Evolutionary conservation across 345 rosid species (phyloP).

Genomic region (Lepidium africanum): DNA sequence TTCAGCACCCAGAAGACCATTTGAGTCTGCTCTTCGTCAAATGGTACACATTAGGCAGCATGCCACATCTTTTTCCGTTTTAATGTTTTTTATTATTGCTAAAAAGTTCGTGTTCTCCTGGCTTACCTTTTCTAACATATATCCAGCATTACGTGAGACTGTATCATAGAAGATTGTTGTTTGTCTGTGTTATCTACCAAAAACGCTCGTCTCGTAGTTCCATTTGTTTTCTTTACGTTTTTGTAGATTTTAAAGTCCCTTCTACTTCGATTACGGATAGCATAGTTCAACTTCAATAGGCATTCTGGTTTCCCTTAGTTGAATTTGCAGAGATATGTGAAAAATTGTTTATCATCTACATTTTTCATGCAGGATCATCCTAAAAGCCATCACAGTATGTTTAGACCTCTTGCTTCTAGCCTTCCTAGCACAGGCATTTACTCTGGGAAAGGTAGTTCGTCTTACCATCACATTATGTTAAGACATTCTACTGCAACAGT

Average conservation of each 20-base stretch:
- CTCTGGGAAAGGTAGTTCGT: conserved; percentile 56
- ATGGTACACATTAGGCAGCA: conserved; percentile 43
- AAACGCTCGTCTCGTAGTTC: not conserved
- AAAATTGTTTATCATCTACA: not conserved
- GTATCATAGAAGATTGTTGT: not conserved
- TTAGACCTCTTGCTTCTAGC: conserved; percentile 95
- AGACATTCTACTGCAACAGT: conserved; percentile 65
- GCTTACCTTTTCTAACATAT: not conserved
- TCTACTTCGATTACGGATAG: not conserved
- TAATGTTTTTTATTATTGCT: not conserved
- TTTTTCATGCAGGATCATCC: conserved; percentile 60
- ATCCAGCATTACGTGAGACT: not conserved
- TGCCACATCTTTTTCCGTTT: not conserved
- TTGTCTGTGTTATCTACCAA: not conserved
- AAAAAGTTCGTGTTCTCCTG: not conserved
- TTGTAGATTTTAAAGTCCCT: too few relatives aligned
- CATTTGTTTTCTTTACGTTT: not conserved
- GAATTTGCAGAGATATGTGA: not conserved
- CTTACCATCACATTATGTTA: conserved; percentile 50
- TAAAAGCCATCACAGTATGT: conserved; percentile 93
- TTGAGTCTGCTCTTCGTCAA: conserved; percentile 72
- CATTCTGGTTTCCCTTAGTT: not conserved
- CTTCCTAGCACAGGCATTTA: conserved; percentile 86
- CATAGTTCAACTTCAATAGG: not conserved
- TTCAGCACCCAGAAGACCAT: conserved; percentile 81